These are phyloP conservation scores for Aspergillaceae sp. DNA, from an alignment of 2,329 filamentous ascomycete species.

Conservation along the genomic window DNA sequence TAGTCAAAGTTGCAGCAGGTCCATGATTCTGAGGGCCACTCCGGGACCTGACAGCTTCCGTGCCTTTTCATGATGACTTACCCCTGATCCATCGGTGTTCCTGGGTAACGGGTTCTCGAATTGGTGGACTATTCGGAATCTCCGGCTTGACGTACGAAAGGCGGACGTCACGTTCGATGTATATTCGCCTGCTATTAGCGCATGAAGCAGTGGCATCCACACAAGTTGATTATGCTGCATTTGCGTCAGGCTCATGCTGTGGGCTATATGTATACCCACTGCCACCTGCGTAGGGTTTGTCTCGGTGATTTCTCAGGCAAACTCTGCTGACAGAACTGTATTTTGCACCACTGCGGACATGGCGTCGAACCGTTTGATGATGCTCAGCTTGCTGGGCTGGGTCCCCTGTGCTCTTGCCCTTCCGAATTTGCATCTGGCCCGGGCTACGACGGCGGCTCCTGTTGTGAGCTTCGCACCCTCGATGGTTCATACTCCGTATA, in stretches of 20 bases:
- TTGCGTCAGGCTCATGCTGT: not conserved
- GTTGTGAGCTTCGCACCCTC: constrained; percentile 41
- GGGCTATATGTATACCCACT: not conserved
- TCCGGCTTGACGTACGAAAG: not conserved
- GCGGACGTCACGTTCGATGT: not conserved
- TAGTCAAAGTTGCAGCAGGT: no score
- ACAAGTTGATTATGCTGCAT: not conserved
- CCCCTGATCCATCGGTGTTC: not conserved
- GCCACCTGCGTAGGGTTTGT: not conserved
- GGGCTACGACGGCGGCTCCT: constrained; percentile 19
- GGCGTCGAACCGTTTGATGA: constrained; percentile 8
- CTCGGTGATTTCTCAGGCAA: not conserved
- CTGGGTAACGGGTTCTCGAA: not conserved
- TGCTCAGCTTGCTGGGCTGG: constrained; percentile 10
- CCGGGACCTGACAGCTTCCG: not conserved
- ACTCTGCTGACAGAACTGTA: not conserved
- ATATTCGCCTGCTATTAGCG: not conserved
- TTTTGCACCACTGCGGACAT: constrained; percentile 2
- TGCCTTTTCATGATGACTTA: not conserved
- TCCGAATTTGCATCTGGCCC: constrained; percentile 7
- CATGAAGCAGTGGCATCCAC: not conserved
- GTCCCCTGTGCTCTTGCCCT: constrained; percentile 11
- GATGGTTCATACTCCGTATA: constrained; percentile 61
- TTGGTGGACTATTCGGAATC: not conserved
- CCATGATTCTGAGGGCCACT: no score